A percentile compares a stretch with the other conserved stretches of the same genome.
Evolutionary conservation across 257 asterid genomes (phyloP).

Genomic region (Penstemon newberryi): DNA sequence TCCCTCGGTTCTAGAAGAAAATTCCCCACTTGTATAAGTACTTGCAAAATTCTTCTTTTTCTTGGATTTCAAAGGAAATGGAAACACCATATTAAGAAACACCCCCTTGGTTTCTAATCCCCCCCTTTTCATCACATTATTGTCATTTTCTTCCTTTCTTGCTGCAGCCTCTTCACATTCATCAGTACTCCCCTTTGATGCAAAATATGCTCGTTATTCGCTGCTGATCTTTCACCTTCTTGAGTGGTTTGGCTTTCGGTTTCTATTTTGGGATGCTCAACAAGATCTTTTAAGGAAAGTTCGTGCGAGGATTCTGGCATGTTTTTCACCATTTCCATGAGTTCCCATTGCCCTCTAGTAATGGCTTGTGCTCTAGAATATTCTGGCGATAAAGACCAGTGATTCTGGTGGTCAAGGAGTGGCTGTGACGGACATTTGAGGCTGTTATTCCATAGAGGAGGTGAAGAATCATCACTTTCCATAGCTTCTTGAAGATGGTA

Average conservation of each 20-base stretch:
- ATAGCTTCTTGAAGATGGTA: conserved; percentile 18
- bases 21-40: background rate
- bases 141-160: conserved; percentile 41
- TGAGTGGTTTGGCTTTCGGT: conserved; percentile 21
- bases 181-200: conserved; percentile 28
- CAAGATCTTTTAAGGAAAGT: conserved; percentile 69
- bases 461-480: too few species aligned
- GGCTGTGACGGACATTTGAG: conserved; percentile 44
- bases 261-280: conserved; percentile 44
- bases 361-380: conserved; percentile 65
- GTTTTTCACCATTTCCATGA: conserved; percentile 82
- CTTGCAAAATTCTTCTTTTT: conserved; percentile 38
- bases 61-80: conserved; percentile 42
- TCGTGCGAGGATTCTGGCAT: conserved; percentile 80
- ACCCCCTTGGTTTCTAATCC: conserved; percentile 53
- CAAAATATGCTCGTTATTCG: background rate
- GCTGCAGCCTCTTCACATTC: conserved; percentile 27
- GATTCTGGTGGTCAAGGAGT: conserved; percentile 31
- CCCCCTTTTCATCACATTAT: conserved; percentile 35
- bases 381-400: conserved; percentile 45
- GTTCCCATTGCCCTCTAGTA: conserved; percentile 72
- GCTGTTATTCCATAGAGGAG: too few species aligned
- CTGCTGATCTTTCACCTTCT: background rate
- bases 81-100: conserved; percentile 65
- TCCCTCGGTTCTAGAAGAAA: conserved; percentile 47